phyloP scores from a whole-genome alignment of 139 green algal species.

The Dunaliella sp. region DNA sequence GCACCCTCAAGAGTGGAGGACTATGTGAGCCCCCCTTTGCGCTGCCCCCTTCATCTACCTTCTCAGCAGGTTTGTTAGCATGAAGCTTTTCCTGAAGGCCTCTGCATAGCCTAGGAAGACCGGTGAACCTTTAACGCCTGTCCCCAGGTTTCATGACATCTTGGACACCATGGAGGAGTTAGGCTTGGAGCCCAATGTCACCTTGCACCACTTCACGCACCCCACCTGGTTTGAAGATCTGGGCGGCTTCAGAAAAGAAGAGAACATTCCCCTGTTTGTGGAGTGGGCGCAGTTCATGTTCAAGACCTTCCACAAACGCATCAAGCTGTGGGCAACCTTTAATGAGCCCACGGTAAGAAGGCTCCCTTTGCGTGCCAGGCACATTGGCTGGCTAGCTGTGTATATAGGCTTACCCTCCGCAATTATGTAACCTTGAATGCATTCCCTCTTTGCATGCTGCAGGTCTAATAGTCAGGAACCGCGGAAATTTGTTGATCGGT shows the following conservation, averaged over 20 bases:
- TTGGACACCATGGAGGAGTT: constrained; percentile 47
- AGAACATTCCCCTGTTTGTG: constrained; percentile 79
- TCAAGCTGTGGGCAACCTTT: constrained; percentile 78
- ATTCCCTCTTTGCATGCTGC: not conserved
- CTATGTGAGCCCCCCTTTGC: no score
- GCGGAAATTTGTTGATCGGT: no score
- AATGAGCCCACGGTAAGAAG: constrained; percentile 83
- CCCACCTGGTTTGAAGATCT: constrained; percentile 80
- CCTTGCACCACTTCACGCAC: constrained; percentile 84
- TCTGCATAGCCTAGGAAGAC: no score
- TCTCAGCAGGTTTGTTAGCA: no score
- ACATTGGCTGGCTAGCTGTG: no score
- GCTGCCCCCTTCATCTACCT: no score
- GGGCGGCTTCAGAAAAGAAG: constrained; percentile 69
- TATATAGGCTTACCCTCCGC: no score
- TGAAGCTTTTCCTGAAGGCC: no score
- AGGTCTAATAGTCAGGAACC: not conserved
- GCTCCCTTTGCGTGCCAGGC: no score
- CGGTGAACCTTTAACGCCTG: no score
- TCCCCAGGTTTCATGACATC: constrained; percentile 59
- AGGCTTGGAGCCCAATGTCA: constrained; percentile 70
- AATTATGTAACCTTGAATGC: not conserved
- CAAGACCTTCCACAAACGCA: constrained; percentile 55
- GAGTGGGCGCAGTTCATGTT: constrained; percentile 59
- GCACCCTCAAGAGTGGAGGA: no score